Conservation (phyloP, 2,329 filamentous ascomycete genomes). For the Botrytis porri region DNA sequence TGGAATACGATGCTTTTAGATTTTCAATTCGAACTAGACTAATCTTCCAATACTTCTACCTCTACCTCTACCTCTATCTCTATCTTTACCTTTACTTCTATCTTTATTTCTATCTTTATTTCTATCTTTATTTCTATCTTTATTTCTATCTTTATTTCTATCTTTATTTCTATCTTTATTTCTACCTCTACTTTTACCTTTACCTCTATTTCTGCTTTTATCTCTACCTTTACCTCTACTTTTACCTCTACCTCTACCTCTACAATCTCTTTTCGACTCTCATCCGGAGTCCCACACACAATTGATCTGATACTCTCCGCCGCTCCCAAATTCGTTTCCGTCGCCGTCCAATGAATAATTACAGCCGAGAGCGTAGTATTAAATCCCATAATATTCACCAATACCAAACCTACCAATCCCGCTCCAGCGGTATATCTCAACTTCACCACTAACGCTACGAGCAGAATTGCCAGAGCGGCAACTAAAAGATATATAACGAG, state of each 20-base stretch:
- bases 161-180: not conserved
- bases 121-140: conserved; percentile 15
- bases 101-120: not conserved
- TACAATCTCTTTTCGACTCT: conserved; percentile 20
- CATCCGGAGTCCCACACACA: conserved; percentile 19
- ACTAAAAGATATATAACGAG: conserved; percentile 40
- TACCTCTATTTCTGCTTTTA: conserved; percentile 16
- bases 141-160: not conserved
- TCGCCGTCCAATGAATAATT: conserved; percentile 28
- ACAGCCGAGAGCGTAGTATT: conserved; percentile 25
- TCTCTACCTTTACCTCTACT: not conserved
- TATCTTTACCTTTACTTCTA: conserved; percentile 8
- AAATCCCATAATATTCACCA: conserved; percentile 34
- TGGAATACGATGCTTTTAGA: conserved; percentile 36
- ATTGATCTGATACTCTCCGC: conserved; percentile 26
- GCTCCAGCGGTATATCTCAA: conserved; percentile 29
- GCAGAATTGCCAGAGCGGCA: conserved; percentile 33
- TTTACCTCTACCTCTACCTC: conserved; percentile 8
- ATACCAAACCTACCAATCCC: conserved; percentile 33
- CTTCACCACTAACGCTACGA: conserved; percentile 38
- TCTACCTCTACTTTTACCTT: conserved; percentile 6
- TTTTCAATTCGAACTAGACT: conserved; percentile 35
- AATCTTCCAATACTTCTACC: conserved; percentile 23
- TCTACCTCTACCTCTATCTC: not conserved
- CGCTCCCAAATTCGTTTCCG: conserved; percentile 32